These are phyloP conservation scores for Kodamaea jinghongensis DNA, from an alignment of 805 yeast genomes.

Conservation along the genomic window DNA sequence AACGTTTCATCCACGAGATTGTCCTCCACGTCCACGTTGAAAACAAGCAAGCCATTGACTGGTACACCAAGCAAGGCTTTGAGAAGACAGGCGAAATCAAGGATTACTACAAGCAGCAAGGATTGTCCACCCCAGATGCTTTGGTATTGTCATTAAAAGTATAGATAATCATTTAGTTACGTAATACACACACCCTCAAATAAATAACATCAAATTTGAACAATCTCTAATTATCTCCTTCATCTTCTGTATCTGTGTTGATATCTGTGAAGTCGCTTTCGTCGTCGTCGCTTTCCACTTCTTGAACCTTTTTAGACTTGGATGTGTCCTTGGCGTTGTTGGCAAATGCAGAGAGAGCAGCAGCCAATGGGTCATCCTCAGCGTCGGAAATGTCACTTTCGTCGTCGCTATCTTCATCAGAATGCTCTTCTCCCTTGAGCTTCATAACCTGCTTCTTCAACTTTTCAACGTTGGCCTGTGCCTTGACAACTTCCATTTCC, in stretches of 20 bases:
- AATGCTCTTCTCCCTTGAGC: slow-evolving; percentile 24
- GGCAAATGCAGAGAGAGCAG: slow-evolving; percentile 63
- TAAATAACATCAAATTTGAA: not conserved
- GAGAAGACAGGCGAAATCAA: slow-evolving; percentile 29
- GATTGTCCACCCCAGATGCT: slow-evolving; percentile 50
- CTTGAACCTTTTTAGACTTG: slow-evolving; percentile 17
- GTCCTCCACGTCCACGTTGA: slow-evolving; percentile 52
- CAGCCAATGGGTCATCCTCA: slow-evolving; percentile 72
- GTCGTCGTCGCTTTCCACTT: slow-evolving; percentile 39
- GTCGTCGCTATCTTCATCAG: slow-evolving; percentile 36
- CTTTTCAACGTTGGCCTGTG: slow-evolving; percentile 33
- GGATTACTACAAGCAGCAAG: slow-evolving; percentile 49
- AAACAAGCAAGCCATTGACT: slow-evolving; percentile 41
- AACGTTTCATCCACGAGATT: slow-evolving; percentile 51
- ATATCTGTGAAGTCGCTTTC: slow-evolving; percentile 44
- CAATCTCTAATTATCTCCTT: slow-evolving; percentile 21
- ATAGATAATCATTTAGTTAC: no score
- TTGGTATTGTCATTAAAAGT: slow-evolving; percentile 23
- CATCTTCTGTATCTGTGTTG: slow-evolving; percentile 46
- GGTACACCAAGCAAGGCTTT: slow-evolving; percentile 56
- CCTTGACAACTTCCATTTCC: slow-evolving; percentile 63
- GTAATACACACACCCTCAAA: no score
- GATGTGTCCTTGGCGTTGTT: slow-evolving; percentile 25
- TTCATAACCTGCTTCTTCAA: slow-evolving; percentile 12
- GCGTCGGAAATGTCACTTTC: slow-evolving; percentile 64